These are phyloP conservation scores for Daldinia decipiens DNA, from an alignment of 495 filamentous ascomycete genomes.

Conservation along the genomic window DNA sequence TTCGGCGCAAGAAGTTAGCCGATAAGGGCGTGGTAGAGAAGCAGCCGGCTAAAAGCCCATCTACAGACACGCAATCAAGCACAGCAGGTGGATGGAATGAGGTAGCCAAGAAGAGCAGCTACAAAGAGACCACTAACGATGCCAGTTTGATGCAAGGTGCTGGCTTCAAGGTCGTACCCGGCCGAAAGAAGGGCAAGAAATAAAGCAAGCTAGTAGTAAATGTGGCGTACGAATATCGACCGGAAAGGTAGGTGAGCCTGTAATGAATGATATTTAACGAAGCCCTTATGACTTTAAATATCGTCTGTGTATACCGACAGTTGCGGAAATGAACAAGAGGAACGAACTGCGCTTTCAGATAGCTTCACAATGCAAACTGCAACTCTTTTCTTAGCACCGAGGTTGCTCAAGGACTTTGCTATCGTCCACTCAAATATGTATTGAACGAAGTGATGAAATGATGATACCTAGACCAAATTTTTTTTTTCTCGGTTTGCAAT, in stretches of 20 bases:
- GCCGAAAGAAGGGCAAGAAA: constrained; percentile 93
- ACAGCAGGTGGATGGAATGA: constrained; percentile 88
- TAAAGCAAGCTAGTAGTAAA: constrained; percentile 39
- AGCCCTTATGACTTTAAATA: neutral
- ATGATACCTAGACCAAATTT: neutral
- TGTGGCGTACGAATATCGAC: constrained; percentile 3
- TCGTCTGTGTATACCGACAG: neutral
- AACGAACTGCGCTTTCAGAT: neutral
- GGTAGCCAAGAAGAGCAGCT: constrained; percentile 87
- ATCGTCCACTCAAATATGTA: neutral
- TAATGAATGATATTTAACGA: neutral
- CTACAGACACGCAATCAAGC: constrained; percentile 57
- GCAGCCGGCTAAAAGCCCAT: constrained; percentile 60
- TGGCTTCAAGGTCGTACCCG: constrained; percentile 87
- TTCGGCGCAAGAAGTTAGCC: constrained; percentile 89
- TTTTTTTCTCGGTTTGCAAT: neutral
- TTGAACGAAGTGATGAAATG: neutral
- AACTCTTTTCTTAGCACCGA: neutral
- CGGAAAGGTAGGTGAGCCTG: neutral
- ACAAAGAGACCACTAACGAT: constrained; percentile 56
- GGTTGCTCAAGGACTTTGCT: neutral
- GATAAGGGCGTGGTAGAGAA: constrained; percentile 84
- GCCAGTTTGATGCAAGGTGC: constrained; percentile 65
- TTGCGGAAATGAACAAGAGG: neutral
- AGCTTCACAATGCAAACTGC: neutral